phyloP scores from a whole-genome alignment of 2,329 filamentous ascomycete species.

The Diaporthe australafricana region DNA sequence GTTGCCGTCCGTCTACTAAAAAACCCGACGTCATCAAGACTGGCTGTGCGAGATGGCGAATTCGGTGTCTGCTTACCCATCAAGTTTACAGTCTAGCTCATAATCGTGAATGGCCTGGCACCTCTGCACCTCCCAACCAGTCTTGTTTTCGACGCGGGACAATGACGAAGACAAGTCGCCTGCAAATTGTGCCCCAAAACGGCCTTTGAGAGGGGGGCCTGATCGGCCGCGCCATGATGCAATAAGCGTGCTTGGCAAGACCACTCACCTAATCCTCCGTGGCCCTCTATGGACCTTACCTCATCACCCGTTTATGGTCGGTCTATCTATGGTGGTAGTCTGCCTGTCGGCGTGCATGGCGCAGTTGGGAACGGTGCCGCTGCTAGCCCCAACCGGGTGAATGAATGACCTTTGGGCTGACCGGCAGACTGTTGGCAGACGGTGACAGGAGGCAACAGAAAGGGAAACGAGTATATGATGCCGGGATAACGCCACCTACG shows the following conservation, averaged over 20 bases:
- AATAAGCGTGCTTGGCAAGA: constrained; percentile 11
- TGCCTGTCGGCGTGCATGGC: neutral
- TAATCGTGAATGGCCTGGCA: too few relatives aligned
- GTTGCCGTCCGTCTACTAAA: too few relatives aligned
- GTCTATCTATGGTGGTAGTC: too few relatives aligned
- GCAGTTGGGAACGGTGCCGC: neutral
- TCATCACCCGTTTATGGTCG: neutral
- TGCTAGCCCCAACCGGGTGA: constrained; percentile 6
- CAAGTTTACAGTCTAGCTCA: neutral
- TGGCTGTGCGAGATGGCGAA: too few relatives aligned
- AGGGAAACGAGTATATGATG: constrained; percentile 8
- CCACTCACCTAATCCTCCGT: neutral
- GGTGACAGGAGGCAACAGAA: neutral
- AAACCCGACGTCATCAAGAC: constrained; percentile 13
- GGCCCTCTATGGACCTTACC: neutral
- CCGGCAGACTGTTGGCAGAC: neutral
- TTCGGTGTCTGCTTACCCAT: neutral
- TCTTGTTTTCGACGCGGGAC: neutral
- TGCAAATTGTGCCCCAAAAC: neutral
- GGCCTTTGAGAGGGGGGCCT: neutral
- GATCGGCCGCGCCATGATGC: constrained; percentile 23
- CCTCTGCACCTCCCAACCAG: too few relatives aligned
- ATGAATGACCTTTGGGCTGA: neutral
- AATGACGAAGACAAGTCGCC: neutral
- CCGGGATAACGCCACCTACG: constrained; percentile 4